Percentiles rank a stretch among this genome's conserved stretches.
Conservation (phyloP, 495 filamentous ascomycete genomes). For the Penicillium diatomitis region DNA sequence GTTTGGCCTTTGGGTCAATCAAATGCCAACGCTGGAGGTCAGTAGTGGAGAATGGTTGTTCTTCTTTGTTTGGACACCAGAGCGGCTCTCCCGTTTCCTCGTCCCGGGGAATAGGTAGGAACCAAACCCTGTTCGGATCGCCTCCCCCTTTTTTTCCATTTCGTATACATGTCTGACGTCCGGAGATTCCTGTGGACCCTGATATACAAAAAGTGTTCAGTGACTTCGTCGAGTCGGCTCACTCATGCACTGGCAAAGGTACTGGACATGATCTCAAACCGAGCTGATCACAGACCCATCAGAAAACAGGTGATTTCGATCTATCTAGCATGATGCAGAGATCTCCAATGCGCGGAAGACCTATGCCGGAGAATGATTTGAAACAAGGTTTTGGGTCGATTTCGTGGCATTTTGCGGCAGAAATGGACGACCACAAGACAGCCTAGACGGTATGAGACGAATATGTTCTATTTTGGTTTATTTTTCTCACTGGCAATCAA, state of each 20-base stretch:
- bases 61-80: slow-evolving; percentile 18
- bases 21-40: too few species aligned
- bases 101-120: slow-evolving; percentile 21
- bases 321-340: slow-evolving; percentile 1
- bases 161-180: background rate
- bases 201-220: too few species aligned
- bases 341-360: too few species aligned
- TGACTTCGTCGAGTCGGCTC: too few species aligned
- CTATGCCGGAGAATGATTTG: too few species aligned
- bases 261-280: too few species aligned
- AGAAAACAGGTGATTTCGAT: slow-evolving; percentile 10
- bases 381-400: too few species aligned
- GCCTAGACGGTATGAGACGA: slow-evolving; percentile 3
- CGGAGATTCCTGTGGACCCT: too few species aligned
- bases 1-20: too few species aligned
- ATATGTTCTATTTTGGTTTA: background rate
- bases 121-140: slow-evolving; percentile 5
- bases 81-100: slow-evolving; percentile 32
- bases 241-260: too few species aligned
- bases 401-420: background rate
- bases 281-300: slow-evolving; percentile 11
- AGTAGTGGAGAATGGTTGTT: background rate
- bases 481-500: background rate
- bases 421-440: background rate
- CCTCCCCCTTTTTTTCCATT: slow-evolving; percentile 10